Evolutionary conservation across 768 basidiomycete species (phyloP), one percentile per base, ranked within the genome.

Genomic region (Termitomyces sp.): DNA sequence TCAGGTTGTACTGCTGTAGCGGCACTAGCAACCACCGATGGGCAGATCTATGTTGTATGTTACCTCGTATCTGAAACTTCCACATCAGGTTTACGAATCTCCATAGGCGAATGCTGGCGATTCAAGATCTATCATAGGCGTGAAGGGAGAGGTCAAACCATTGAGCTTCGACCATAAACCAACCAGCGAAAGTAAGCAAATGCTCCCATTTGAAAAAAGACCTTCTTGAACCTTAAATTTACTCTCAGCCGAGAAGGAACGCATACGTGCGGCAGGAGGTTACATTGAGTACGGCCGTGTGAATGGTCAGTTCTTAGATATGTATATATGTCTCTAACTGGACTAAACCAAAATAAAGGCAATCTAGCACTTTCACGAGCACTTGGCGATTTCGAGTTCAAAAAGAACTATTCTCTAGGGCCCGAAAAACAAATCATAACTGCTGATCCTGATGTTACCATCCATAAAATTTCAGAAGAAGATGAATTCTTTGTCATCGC

Each of bases 321-420:
- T 32, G 16, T 61, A n/a, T 28, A 60, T 43, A 40, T n/a, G 13
- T 57, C 3, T 49, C 38, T 2, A 43, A 10, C 13, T 38, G 20
- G 48, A 58, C 32, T 52, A 55, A 59, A 56, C 49, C 30, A 18
- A 30, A 46, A 33, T 16, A 14, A 65, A 97, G 95, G 96, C 61
- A 98, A 98, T 69, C 85, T 99, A 56, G 96, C 97, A 0, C 75
- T 98, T 40, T 95, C 95, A 16, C 82, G 97, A 65, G 97, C 97
- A 4, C 75, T 99, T 28, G 97, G 97, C 55, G 97, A 99, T 71
- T 98, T 99, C 70, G 94, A 97, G 62, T 99, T 97, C 81, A 99
- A 99, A 79, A 94, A 96, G 75, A 96, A 95, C 68, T 83, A 83
- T 50, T 72, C 81, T 18, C 72, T 98, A 10, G 71, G 81, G 43